phyloP scores from a whole-genome alignment of 192 early-diverging fungal species.

The Coemansia sp. region DNA sequence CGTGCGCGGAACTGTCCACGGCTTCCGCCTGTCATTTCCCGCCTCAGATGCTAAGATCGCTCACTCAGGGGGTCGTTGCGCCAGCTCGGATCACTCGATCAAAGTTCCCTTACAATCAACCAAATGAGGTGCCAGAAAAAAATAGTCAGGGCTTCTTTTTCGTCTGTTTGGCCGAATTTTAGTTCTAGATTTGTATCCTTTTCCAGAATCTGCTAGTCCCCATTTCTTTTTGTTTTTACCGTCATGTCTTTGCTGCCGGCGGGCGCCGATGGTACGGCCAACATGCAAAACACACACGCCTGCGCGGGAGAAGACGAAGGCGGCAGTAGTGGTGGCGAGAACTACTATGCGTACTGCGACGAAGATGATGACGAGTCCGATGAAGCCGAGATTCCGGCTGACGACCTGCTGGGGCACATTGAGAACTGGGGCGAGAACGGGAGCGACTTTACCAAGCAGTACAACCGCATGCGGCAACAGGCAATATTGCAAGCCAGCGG shows the following conservation, averaged over 20 bases:
- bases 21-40: slow-evolving; percentile 55
- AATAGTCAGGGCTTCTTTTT: not conserved
- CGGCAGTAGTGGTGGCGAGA: not conserved
- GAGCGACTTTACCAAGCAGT: slow-evolving; percentile 92
- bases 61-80: no score
- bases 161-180: not conserved
- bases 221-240: no score
- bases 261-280: not conserved
- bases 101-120: no score
- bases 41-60: not conserved
- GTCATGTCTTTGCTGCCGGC: no score
- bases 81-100: no score
- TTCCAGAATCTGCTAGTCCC: no score
- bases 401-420: slow-evolving; percentile 75
- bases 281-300: not conserved
- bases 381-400: slow-evolving; percentile 59
- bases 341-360: slow-evolving; percentile 6
- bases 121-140: not conserved
- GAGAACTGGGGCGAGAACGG: slow-evolving; percentile 75
- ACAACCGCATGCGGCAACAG: slow-evolving; percentile 76
- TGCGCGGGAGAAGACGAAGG: no score
- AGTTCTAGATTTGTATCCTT: not conserved
- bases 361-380: slow-evolving; percentile 48
- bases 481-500: slow-evolving; percentile 27
- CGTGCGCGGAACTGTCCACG: slow-evolving; percentile 76